Conservation (phyloP, 768 basidiomycete species). For the Suillus weaverae region DNA sequence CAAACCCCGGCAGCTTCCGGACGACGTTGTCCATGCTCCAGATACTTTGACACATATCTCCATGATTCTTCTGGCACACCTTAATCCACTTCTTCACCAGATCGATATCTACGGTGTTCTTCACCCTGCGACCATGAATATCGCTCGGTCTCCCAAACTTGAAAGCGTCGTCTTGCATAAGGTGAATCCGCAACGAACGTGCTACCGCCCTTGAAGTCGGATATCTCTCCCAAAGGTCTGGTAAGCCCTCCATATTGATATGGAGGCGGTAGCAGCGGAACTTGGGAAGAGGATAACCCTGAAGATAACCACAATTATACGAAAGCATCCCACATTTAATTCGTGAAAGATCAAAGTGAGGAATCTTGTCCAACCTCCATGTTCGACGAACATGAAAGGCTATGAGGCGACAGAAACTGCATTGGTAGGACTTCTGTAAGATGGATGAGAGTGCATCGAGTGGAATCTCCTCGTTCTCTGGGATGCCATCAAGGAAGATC, state of each 20-base stretch:
- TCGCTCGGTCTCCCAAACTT: constrained; percentile 16
- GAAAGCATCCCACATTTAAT: constrained; percentile 6
- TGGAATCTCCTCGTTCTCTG: not conserved
- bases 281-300: no score
- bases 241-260: not conserved
- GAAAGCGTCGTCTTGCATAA: constrained; percentile 20
- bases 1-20: not conserved
- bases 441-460: constrained; percentile 16
- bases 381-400: constrained; percentile 9
- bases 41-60: constrained; percentile 12
- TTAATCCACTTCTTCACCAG: constrained; percentile 19
- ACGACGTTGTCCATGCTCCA: not conserved
- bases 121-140: constrained; percentile 23
- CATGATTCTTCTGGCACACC: constrained; percentile 19
- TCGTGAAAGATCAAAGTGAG: constrained; percentile 11
- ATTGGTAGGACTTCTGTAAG: constrained; percentile 6
- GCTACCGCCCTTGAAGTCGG: not conserved
- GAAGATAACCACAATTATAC: no score
- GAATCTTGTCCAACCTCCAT: constrained; percentile 19
- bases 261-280: constrained; percentile 12
- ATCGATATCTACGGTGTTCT: constrained; percentile 8
- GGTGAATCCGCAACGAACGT: constrained; percentile 17
- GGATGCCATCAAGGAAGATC: constrained; percentile 9
- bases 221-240: not conserved
- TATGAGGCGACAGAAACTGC: constrained; percentile 20